Evolutionary conservation across 2,329 filamentous ascomycete species (phyloP), one percentile per base, ranked within the genome.

Genomic region (Talaromyces sp.): DNA sequence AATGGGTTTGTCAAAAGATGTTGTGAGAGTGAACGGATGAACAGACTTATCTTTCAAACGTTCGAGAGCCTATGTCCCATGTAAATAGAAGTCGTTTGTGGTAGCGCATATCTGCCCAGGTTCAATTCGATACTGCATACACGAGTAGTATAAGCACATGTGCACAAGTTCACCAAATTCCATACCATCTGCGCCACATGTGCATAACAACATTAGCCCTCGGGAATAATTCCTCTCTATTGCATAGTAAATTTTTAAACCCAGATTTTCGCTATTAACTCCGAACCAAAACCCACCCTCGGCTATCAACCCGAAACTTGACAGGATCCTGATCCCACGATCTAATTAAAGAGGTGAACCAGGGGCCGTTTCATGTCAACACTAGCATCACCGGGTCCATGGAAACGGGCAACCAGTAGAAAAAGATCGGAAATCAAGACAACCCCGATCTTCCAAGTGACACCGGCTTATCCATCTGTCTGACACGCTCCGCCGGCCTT

Each of bases 1-100:
- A 69, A 52, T 78, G 75, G 75, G 75, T 77, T 24, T 76, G 73
- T 54, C 60, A 66, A 50, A 56, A 74, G 58, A 71, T 77, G 55
- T 55, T 77, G 53, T 53, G 77, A 19, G 46, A 40, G 9, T 17
- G 17, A n/a, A 5, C 33, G 8, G 35, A 49, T 19, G 22, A 24
- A 5, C 22, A 43, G 20, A 20, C 37, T 40, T 17, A 27, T 27
- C 13, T 13, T 19, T 16, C 3, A 29, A 27, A 16, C 5, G 17
- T 11, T 4, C n/a, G n/a, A n/a, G n/a, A n/a, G n/a, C n/a, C n/a
- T n/a, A n/a, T n/a, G n/a, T n/a, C n/a, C n/a, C n/a, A n/a, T n/a
- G n/a, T n/a, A n/a, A n/a, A n/a, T n/a, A n/a, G n/a, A n/a, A n/a
- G n/a, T n/a, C n/a, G n/a, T n/a, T n/a, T n/a, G n/a, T n/a, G n/a